Percentiles rank a stretch among this genome's conserved stretches.
These are phyloP conservation scores for Cystofilobasidium capitatum DNA, from an alignment of 768 basidiomycete species.

Conservation along the genomic window DNA sequence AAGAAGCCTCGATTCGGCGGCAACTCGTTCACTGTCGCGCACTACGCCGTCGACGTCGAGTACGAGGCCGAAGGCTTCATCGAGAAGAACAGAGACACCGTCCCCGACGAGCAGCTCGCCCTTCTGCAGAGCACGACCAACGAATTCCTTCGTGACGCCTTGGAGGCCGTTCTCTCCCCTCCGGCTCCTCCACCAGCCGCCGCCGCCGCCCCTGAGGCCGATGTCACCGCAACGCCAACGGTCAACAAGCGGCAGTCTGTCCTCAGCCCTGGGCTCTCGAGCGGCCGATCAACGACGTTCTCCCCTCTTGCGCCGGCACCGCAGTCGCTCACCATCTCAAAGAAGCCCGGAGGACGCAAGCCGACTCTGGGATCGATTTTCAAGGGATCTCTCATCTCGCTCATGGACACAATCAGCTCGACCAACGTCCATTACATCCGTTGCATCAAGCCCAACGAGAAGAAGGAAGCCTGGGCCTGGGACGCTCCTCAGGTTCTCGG, in stretches of 20 bases:
- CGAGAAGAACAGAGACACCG: slow-evolving; percentile 97
- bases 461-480: slow-evolving; percentile 94
- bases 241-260: slow-evolving; percentile 19
- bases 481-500: slow-evolving; percentile 88
- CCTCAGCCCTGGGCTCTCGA: neutral
- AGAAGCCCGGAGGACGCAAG: slow-evolving; percentile 44
- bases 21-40: slow-evolving; percentile 91
- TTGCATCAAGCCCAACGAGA: slow-evolving; percentile 98
- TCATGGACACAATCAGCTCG: slow-evolving; percentile 95
- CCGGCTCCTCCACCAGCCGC: slow-evolving; percentile 6
- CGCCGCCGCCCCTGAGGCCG: neutral
- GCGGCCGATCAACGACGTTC: slow-evolving; percentile 10
- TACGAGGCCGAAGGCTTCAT: slow-evolving; percentile 97
- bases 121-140: slow-evolving; percentile 80
- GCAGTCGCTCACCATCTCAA: slow-evolving; percentile 9
- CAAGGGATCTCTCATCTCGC: slow-evolving; percentile 79
- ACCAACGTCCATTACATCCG: slow-evolving; percentile 99
- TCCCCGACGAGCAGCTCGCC: slow-evolving; percentile 93
- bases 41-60: slow-evolving; percentile 95
- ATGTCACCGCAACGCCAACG: neutral
- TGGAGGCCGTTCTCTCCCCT: slow-evolving; percentile 74
- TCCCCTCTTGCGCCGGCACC: neutral
- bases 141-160: slow-evolving; percentile 83
- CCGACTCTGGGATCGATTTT: slow-evolving; percentile 98
- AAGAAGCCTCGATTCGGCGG: slow-evolving; percentile 99